Evolutionary conservation across 331 rosid species (phyloP).

Genomic region (Prunus yedoensis): DNA sequence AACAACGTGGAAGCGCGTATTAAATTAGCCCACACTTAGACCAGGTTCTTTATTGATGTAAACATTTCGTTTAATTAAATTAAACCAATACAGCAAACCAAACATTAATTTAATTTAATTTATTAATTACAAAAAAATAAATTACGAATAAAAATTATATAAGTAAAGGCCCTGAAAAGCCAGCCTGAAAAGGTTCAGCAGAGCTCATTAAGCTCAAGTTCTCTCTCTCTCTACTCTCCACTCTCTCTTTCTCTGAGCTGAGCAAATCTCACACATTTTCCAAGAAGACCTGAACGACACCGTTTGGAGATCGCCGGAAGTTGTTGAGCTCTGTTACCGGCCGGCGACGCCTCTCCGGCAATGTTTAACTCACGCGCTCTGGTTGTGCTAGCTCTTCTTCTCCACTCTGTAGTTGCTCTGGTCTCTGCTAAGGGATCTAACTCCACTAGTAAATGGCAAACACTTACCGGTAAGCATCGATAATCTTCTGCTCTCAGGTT

Average conservation of each 20-base stretch:
- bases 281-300: constrained; percentile 15
- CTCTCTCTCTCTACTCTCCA: not conserved
- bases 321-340: constrained; percentile 9
- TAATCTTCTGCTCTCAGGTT: not conserved
- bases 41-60: constrained; percentile 6
- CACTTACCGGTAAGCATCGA: constrained; percentile 52
- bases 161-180: constrained; percentile 21
- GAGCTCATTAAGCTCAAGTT: constrained; percentile 4
- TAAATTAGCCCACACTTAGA: not conserved
- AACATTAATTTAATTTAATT: not conserved
- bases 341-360: constrained; percentile 34
- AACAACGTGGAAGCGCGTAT: constrained; percentile 17
- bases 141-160: not conserved
- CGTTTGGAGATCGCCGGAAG: constrained; percentile 14
- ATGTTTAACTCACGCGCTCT: constrained; percentile 69
- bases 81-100: not conserved
- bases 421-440: constrained; percentile 86
- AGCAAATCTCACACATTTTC: constrained; percentile 32
- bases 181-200: constrained; percentile 27
- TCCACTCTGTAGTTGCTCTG: constrained; percentile 40
- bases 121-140: not conserved
- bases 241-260: constrained; percentile 5
- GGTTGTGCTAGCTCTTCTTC: constrained; percentile 34
- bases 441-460: constrained; percentile 44
- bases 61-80: not conserved